These are phyloP conservation scores for Candida glucosophila DNA, from an alignment of 1,139 yeast species.

Conservation along the genomic window DNA sequence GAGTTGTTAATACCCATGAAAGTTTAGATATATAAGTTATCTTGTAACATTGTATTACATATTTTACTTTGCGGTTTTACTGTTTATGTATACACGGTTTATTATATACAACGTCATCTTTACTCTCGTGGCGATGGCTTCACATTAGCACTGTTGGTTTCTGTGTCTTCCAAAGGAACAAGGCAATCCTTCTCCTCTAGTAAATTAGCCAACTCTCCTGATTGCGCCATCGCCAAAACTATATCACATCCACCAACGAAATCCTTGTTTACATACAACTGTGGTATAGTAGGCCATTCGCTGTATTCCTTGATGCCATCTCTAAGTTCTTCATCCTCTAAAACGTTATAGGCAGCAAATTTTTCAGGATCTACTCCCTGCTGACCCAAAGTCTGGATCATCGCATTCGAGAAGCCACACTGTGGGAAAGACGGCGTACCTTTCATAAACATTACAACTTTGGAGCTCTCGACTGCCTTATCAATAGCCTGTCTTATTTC, in stretches of 20 bases:
- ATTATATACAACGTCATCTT: too few relatives aligned
- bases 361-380: conserved; percentile 96
- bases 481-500: conserved; percentile 81
- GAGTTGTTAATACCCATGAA: conserved; percentile 16
- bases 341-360: conserved; percentile 94
- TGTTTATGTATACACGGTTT: conserved; percentile 54
- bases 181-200: conserved; percentile 74
- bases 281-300: conserved; percentile 92
- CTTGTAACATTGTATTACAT: conserved; percentile 38
- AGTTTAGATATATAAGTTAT: not conserved
- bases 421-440: conserved; percentile 98
- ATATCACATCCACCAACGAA: conserved; percentile 98
- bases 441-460: conserved; percentile 91
- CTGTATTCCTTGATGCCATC: conserved; percentile 90
- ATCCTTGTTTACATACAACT: conserved; percentile 63
- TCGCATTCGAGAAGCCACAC: conserved; percentile 95
- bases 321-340: conserved; percentile 90
- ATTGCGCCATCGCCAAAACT: conserved; percentile 81
- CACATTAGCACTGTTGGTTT: conserved; percentile 21
- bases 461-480: conserved; percentile 77
- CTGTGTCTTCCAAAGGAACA: conserved; percentile 65
- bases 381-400: conserved; percentile 87
- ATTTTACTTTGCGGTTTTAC: conserved; percentile 72
- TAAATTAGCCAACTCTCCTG: conserved; percentile 82
- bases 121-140: conserved; percentile 31